Evolutionary conservation across 2,329 filamentous ascomycete species (phyloP), one percentile per base, ranked within the genome.

Genomic region (Cryphonectria carpinicola): DNA sequence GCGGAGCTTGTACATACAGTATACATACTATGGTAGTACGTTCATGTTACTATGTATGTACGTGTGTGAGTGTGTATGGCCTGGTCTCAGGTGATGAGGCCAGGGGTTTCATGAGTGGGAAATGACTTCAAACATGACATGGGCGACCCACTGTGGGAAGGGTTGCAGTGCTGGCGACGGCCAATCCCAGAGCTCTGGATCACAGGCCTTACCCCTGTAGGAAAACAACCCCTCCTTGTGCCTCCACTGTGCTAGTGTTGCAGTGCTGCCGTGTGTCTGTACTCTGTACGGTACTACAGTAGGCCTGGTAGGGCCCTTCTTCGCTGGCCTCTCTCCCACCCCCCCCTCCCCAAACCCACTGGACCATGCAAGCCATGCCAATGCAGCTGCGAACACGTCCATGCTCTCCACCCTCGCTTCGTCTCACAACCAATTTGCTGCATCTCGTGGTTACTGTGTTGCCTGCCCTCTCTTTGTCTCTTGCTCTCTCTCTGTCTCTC

Each of bases 371-470:
- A 22, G 22, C 58, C 37, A 28, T 43, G 37, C 37, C 37, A 17
- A 22, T 64, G 37, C n/a, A 19, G 19, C 66, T 39, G 66, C 67
- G 49, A 66, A 71, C 64, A 67, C 64, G 67, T 71, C 58, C 65
- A 63, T 64, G 70, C 70, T 60, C 70, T 60, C 70, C 70, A 71
- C 70, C 37, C 60, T 69, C 64, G 49, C 70, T 65, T 70, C 64
- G 68, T 70, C 67, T 70, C 70, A 67, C 70, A 60, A 70, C 67
- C 70, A 71, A 60, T 70, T 70, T 63, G 37, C 54, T 52, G 54
- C 58, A 65, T 49, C 43, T 61, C 56, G 41, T 28, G 32, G 54
- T 62, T 68, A 46, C 69, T 60, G 14, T 14, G 41, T 35, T 46
- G 54, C 14, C 35, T 62, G 49, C 2, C 52, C 19, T 32, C 35